These are phyloP conservation scores for Pseudogymnoascus sp. DNA, from an alignment of 2,329 filamentous ascomycete species.

Conservation along the genomic window DNA sequence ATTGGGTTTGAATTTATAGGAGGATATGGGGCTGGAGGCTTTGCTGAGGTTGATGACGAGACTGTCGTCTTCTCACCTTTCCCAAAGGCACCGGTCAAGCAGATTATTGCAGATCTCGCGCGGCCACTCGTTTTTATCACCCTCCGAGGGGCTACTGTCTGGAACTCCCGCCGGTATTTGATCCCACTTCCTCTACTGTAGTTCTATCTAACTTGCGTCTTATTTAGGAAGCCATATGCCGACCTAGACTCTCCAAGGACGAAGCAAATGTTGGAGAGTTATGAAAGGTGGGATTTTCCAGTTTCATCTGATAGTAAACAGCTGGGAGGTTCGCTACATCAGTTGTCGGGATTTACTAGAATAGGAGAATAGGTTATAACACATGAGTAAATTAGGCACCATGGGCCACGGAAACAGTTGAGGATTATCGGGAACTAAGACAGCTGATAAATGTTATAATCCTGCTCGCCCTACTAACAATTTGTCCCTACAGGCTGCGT, in stretches of 20 bases:
- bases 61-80: conserved; percentile 33
- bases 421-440: no score
- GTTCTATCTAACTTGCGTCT: conserved; percentile 14
- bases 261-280: conserved; percentile 22
- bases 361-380: background rate
- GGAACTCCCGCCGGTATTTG: conserved; percentile 8
- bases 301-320: conserved; percentile 12
- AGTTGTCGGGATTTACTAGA: background rate
- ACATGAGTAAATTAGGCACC: background rate
- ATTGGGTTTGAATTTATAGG: conserved; percentile 25
- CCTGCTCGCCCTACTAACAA: no score
- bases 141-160: background rate
- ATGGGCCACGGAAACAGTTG: background rate
- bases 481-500: no score
- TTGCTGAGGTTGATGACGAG: conserved; percentile 33
- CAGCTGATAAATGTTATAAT: no score
- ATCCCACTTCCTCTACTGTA: conserved; percentile 4
- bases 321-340: conserved; percentile 11
- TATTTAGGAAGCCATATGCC: conserved; percentile 16
- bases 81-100: conserved; percentile 30
- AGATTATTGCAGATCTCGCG: conserved; percentile 35
- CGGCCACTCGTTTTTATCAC: conserved; percentile 23
- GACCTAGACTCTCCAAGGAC: conserved; percentile 23
- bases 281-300: conserved; percentile 15
- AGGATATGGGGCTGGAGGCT: conserved; percentile 28